These are phyloP conservation scores for Pittosporum tobira DNA, from an alignment of 129 eudicot genomes.

Conservation along the genomic window DNA sequence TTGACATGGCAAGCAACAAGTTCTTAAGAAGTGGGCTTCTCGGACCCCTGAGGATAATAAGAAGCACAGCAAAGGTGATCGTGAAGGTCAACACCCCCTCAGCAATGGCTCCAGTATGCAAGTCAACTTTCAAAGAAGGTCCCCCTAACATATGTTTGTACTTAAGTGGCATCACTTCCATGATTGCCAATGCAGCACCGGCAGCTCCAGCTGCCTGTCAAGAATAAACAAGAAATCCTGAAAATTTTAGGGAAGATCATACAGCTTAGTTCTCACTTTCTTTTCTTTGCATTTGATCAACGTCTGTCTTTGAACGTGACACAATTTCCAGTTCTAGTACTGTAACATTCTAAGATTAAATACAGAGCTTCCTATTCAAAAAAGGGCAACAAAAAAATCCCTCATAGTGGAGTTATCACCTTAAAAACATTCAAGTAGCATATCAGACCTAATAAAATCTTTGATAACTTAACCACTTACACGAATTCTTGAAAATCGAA, in stretches of 20 bases:
- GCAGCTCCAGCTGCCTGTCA: constrained; percentile 78
- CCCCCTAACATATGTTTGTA: constrained; percentile 78
- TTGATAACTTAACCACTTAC: no score
- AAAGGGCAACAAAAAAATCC: no score
- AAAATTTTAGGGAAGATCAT: neutral
- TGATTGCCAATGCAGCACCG: constrained; percentile 68
- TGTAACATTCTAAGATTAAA: neutral
- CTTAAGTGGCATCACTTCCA: constrained; percentile 61
- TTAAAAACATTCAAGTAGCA: no score
- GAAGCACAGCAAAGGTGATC: constrained; percentile 56
- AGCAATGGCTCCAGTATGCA: constrained; percentile 84
- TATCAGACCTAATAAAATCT: no score
- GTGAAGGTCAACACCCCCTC: constrained; percentile 72
- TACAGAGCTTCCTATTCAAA: neutral
- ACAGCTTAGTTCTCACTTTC: neutral
- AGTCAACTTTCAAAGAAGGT: constrained; percentile 72
- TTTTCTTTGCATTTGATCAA: neutral
- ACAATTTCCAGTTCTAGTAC: neutral
- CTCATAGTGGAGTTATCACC: no score
- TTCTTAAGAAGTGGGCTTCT: constrained; percentile 46
- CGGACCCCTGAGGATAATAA: constrained; percentile 59
- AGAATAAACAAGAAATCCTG: neutral
- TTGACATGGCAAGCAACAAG: constrained; percentile 68
- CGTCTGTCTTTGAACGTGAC: neutral
- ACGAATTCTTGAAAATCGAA: no score